These are phyloP conservation scores for Pistacia vera DNA, from an alignment of 345 rosid species.

Conservation along the genomic window DNA sequence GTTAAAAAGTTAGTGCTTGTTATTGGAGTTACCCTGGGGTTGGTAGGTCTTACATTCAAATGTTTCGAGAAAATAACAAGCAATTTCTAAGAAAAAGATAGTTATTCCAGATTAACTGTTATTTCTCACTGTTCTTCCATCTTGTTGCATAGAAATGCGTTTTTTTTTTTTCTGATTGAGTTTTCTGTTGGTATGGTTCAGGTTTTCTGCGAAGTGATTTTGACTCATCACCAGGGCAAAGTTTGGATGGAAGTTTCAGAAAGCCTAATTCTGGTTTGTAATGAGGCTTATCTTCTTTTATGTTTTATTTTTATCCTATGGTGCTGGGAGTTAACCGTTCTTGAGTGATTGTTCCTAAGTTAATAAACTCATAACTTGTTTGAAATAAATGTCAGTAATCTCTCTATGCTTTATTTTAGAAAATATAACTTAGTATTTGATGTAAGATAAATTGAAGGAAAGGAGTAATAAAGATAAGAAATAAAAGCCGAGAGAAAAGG, in stretches of 20 bases:
- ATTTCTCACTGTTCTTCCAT: no score
- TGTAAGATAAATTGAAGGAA: no score
- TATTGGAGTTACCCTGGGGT: no score
- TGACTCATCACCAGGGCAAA: constrained; percentile 33
- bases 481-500: no score
- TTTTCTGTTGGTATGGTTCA: constrained; percentile 25
- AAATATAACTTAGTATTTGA: background rate
- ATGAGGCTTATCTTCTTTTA: background rate
- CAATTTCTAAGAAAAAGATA: no score
- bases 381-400: background rate
- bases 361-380: background rate
- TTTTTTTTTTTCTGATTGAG: background rate
- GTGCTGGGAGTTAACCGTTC: background rate
- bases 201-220: constrained; percentile 34
- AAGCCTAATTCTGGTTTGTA: constrained; percentile 49
- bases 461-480: no score
- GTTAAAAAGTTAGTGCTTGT: no score
- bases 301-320: background rate
- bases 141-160: no score
- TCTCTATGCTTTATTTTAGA: background rate
- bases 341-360: background rate
- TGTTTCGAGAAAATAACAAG: no score
- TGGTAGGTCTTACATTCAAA: background rate
- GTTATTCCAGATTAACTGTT: no score
- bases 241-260: constrained; percentile 52